These are phyloP conservation scores for Penicillium sclerotigenum DNA, from an alignment of 2,329 filamentous ascomycete genomes.

Conservation along the genomic window DNA sequence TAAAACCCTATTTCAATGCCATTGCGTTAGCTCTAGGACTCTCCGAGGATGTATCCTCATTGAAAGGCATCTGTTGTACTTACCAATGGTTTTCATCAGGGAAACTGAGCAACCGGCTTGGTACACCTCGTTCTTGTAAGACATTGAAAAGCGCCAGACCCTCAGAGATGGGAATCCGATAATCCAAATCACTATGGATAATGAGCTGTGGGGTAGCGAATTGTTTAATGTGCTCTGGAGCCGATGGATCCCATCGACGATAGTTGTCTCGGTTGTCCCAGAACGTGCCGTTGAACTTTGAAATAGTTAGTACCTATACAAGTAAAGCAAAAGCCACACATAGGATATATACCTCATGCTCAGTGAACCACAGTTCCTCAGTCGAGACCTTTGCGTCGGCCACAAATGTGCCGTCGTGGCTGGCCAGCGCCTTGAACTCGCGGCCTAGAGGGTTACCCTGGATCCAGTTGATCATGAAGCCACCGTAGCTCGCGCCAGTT, in stretches of 20 bases:
- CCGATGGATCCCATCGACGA: conserved; percentile 64
- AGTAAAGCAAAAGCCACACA: neutral
- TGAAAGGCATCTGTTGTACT: conserved; percentile 4
- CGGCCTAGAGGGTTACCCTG: conserved; percentile 80
- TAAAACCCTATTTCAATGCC: conserved; percentile 57
- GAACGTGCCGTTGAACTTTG: conserved; percentile 47
- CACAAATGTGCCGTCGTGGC: conserved; percentile 82
- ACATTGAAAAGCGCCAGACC: conserved; percentile 78
- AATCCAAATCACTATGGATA: conserved; percentile 83
- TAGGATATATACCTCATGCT: conserved; percentile 40
- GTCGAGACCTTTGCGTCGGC: conserved; percentile 49
- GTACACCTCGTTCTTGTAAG: conserved; percentile 68
- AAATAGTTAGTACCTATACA: neutral
- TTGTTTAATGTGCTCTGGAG: conserved; percentile 56
- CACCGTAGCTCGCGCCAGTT: conserved; percentile 43
- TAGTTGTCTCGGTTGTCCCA: conserved; percentile 60
- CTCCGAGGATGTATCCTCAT: neutral
- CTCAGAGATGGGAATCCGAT: conserved; percentile 77
- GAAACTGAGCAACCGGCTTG: conserved; percentile 74
- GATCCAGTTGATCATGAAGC: conserved; percentile 69
- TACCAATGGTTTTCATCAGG: conserved; percentile 67
- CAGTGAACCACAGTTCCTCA: conserved; percentile 53
- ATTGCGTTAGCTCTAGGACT: neutral
- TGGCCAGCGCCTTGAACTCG: conserved; percentile 82
- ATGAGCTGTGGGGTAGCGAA: conserved; percentile 81